Evolutionary conservation across 2,329 filamentous ascomycete genomes (phyloP), one percentile per base, ranked within the genome.

Genomic region (Aspergillus novoparasiticus): DNA sequence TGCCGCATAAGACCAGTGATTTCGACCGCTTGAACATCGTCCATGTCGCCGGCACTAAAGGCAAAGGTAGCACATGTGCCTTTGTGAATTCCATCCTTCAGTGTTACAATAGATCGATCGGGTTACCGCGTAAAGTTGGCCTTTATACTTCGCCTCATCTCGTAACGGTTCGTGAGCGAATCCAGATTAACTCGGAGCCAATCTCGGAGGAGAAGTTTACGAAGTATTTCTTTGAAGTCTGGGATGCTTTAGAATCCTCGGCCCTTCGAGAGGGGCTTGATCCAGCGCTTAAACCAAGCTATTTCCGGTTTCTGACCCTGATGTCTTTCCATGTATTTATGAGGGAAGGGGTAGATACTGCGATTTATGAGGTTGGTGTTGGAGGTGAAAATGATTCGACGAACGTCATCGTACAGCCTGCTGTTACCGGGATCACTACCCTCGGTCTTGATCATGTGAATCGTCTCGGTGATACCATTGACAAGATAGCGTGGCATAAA

Each of bases 31-130:
- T 92, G 34, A 90, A 90, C 68, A 82, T 91, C 30, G 74, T 93
- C 45, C 89, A 92, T 76, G 85, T 93, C 30, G 86, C 89, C 28
- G 90, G 90, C 6, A 92, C 89, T n/a, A 92, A 92, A 75, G 90
- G 90, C 6, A 93, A 92, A 76, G 90, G 90, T 32, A 89, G 86
- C 70, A 90, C 89, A 1, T 92, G 89, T 71, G 89, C 89, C 45
- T 91, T 89, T 39, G 67, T 63, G 1, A 51, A 63, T 2, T 65
- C 61, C 9, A 87, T 92, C 64, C 83, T 92, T 51, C 78, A 80
- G n/a, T 65, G 61, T n/a, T 69, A 76, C 61, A 64, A 73, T 1
- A 4, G 69, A 19, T 68, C 69, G 48, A 74, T 69, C 6, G 74
- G 75, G 14, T 72, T 72, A 21, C 70, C 72, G 3, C 64, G 57